phyloP scores from a whole-genome alignment of 2,329 filamentous ascomycete genomes.

The Calonectria honghensis region DNA sequence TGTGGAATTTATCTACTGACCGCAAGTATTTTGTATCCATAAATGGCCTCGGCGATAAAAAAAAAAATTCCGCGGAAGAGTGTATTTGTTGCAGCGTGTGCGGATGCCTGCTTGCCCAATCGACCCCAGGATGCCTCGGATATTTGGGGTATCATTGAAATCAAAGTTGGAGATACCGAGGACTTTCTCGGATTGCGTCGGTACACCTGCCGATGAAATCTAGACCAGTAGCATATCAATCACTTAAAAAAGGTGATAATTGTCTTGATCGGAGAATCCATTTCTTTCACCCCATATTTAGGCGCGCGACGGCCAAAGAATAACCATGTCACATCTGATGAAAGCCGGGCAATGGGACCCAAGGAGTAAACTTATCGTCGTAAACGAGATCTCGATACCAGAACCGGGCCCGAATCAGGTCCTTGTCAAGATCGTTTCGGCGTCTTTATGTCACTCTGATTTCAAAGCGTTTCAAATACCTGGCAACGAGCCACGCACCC shows the following conservation, averaged over 20 bases:
- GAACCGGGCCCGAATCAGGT: not conserved
- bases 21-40: too few species aligned
- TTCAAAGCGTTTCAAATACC: not conserved
- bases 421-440: not conserved
- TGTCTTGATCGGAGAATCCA: too few species aligned
- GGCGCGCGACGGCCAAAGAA: not conserved
- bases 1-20: too few species aligned
- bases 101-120: too few species aligned
- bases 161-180: not conserved
- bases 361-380: not conserved
- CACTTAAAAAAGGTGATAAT: too few species aligned
- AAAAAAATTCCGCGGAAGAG: too few species aligned
- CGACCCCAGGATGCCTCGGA: not conserved
- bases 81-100: too few species aligned
- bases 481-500: not conserved
- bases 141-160: not conserved
- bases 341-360: not conserved
- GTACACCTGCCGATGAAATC: not conserved
- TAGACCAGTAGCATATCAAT: too few species aligned
- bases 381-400: not conserved
- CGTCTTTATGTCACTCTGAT: not conserved
- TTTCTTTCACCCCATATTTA: accelerated
- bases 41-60: too few species aligned
- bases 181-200: not conserved
- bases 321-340: not conserved